A percentile compares a stretch with the other conserved stretches of the same genome.
Conservation (phyloP, 2,329 filamentous ascomycete species). For the Trichoderma harzianum region DNA sequence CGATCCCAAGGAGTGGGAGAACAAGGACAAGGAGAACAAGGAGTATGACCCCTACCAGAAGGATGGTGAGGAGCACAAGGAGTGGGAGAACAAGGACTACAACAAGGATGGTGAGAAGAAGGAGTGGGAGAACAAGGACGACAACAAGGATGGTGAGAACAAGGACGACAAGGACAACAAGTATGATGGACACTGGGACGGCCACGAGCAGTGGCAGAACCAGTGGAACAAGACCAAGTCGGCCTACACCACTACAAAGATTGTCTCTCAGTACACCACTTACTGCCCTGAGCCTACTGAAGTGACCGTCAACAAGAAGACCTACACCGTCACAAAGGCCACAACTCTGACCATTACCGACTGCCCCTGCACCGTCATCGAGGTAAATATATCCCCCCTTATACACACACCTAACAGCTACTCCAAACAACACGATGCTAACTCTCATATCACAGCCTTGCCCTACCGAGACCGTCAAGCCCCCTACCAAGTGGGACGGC, state of each 20-base stretch:
- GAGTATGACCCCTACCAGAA: background rate
- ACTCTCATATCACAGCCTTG: background rate
- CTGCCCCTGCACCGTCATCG: constrained; percentile 49
- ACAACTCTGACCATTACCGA: constrained; percentile 53
- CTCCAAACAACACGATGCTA: background rate
- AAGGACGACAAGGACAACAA: background rate
- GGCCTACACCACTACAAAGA: constrained; percentile 31
- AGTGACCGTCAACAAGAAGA: constrained; percentile 48
- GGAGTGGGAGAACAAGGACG: background rate
- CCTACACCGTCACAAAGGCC: constrained; percentile 53
- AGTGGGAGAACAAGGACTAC: background rate
- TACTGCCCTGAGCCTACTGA: constrained; percentile 48
- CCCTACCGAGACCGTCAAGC: background rate
- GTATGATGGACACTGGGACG: background rate
- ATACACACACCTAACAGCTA: background rate
- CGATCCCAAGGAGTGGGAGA: background rate
- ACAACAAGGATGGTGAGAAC: background rate
- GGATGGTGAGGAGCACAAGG: background rate
- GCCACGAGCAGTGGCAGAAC: background rate
- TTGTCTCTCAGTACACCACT: constrained; percentile 37
- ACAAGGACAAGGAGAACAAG: background rate
- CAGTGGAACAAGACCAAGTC: constrained; percentile 24
- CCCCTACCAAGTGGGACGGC: background rate
- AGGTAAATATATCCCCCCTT: constrained; percentile 28
- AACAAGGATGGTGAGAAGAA: background rate